Conservation (phyloP, 169 alveolate species). For the Miamiensis avidus region DNA sequence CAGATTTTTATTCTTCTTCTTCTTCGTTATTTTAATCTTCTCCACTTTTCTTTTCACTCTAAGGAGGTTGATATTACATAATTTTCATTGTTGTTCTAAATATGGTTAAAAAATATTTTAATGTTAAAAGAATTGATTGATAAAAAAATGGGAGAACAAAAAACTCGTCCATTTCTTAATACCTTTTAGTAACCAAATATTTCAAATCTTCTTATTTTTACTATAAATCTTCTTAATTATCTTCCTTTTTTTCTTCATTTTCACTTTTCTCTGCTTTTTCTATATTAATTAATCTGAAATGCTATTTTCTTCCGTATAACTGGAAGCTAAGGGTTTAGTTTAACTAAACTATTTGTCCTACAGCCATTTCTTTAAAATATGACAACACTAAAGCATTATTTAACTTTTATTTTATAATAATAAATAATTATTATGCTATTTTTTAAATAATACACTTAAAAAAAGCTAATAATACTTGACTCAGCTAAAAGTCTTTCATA, state of each 20-base stretch:
- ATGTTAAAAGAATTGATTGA: background rate
- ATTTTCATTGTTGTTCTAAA: slow-evolving; percentile 5
- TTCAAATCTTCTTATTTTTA: background rate
- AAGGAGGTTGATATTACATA: background rate
- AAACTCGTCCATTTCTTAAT: background rate
- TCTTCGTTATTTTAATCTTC: too few relatives aligned
- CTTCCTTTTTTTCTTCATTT: background rate
- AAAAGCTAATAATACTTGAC: background rate
- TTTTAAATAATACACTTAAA: background rate
- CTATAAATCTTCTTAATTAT: background rate
- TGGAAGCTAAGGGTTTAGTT: background rate
- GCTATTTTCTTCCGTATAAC: slow-evolving; percentile 10
- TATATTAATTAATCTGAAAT: slow-evolving; percentile 4
- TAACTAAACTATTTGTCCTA: slow-evolving; percentile 1
- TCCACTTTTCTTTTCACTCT: too few relatives aligned
- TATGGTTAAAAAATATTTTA: background rate
- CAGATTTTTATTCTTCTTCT: background rate
- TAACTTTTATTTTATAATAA: background rate
- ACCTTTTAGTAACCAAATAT: slow-evolving; percentile 19
- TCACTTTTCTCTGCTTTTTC: background rate
- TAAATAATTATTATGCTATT: too few relatives aligned
- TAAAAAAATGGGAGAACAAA: background rate
- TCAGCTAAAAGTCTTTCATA: background rate
- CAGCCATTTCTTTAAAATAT: slow-evolving; percentile 26
- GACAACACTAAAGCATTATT: background rate